phyloP scores from a whole-genome alignment of 2,329 filamentous ascomycete species.

The Aciculosporium take region DNA sequence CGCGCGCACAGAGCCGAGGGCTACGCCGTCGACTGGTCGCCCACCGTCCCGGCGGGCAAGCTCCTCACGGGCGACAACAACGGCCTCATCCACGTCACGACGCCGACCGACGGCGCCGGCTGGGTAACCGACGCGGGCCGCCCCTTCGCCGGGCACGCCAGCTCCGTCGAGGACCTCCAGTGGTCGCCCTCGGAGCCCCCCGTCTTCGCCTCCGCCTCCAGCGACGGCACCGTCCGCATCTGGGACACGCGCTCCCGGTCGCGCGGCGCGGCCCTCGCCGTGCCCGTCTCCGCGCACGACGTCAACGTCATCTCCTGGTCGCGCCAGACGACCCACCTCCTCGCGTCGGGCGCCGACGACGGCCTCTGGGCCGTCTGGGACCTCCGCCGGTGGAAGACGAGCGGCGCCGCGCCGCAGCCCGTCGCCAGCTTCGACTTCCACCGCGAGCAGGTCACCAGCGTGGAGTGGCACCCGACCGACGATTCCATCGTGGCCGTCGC shows the following conservation, averaged over 20 bases:
- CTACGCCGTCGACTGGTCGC: conserved; percentile 96
- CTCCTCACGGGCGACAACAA: conserved; percentile 85
- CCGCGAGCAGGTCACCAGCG: conserved; percentile 86
- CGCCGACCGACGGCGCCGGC: conserved; percentile 71
- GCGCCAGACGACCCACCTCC: conserved; percentile 69
- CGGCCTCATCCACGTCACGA: conserved; percentile 79
- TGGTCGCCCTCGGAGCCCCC: conserved; percentile 90
- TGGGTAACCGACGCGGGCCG: conserved; percentile 81
- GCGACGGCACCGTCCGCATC: conserved; percentile 86
- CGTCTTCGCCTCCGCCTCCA: conserved; percentile 87
- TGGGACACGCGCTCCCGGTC: conserved; percentile 93
- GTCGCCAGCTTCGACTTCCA: conserved; percentile 94
- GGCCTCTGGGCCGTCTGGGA: conserved; percentile 96
- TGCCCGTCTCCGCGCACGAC: conserved; percentile 70
- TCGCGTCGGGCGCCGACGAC: conserved; percentile 86
- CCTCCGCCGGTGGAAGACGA: conserved; percentile 75
- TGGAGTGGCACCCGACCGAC: conserved; percentile 96
- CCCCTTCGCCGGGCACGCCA: conserved; percentile 69
- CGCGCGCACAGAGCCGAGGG: conserved; percentile 87
- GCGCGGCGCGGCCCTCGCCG: conserved; percentile 71
- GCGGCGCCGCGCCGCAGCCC: conserved; percentile 50
- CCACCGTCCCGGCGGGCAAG: conserved; percentile 59
- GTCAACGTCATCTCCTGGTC: conserved; percentile 98
- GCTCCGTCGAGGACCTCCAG: conserved; percentile 86
- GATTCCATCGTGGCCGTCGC: conserved; percentile 91